Base-by-base conservation (phyloP, 768 basidiomycete species). In the Lentinula guzmanii region DNA sequence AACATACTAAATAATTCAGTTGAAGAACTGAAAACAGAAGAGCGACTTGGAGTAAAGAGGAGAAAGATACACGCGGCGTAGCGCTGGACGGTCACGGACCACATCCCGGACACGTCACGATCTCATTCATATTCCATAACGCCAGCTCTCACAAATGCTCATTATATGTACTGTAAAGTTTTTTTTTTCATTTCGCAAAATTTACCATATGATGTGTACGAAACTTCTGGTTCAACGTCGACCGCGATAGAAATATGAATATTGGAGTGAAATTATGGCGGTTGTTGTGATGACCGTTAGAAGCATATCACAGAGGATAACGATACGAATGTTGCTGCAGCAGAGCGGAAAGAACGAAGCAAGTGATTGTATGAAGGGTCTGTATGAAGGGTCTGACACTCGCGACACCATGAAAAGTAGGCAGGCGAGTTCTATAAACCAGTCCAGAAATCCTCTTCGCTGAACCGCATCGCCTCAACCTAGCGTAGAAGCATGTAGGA, bases 1-100 rank as follows among this genome's bases (percentile, higher is more conserved):
- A 90, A 91, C 89, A 91, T 93, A 70, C 66, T 63, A 65, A 65
- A 28, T 28, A 28, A 28, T 28, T 28, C 28, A 28, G 28, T 28
- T 28, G 2, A 3, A 28, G 3, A 28, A 28, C 28, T 28, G 28
- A 28, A 28, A 28, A 28, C 28, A 28, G 28, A 28, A 64, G 60
- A 61, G 16, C 48, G 63, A 61, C 5, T 41, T 35, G 21, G 21
- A 61, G 45, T 53, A 56, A 42, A 48, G 58, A 34, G 46, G 28
- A 50, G 56, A 46, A 46, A 46, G 42, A 57, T 37, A 50, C 35
- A 62, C 43, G 42, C 48, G 55, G 53, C 13, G 48, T 24, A 57
- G 31, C 45, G 39, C 34, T 53, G 9, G 37, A 57, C 53, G 10
- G 18, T 56, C 34, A 21, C 24, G 9, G 53, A 18, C 28, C 28